Conservation (phyloP, 106 monocot species). For the Acorus calamus region DNA sequence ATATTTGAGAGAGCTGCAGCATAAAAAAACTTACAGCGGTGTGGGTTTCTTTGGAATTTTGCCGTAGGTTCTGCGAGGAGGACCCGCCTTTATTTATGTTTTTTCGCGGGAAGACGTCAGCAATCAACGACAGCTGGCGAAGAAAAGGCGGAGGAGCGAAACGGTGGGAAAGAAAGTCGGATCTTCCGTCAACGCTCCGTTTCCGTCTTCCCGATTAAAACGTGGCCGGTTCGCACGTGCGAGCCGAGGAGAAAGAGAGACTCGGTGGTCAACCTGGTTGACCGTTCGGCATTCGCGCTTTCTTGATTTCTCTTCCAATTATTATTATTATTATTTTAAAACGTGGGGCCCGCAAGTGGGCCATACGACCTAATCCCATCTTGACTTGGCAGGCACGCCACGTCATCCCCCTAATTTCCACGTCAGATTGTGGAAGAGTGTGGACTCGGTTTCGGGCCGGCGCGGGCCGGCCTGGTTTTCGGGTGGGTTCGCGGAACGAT, state of each 20-base stretch:
- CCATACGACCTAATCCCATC: no score
- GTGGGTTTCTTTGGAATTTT: neutral
- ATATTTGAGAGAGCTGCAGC: no score
- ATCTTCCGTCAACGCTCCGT: neutral
- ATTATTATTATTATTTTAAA: no score
- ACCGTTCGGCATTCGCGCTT: neutral
- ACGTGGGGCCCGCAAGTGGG: no score
- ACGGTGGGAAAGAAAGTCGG: neutral
- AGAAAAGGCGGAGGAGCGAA: neutral
- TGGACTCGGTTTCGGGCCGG: no score
- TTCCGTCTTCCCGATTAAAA: no score
- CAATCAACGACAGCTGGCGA: neutral
- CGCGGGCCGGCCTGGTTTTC: no score
- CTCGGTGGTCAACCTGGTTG: neutral
- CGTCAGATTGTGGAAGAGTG: no score
- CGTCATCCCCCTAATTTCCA: neutral
- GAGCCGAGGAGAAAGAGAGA: neutral
- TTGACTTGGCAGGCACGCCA: no score
- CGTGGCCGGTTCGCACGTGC: neutral
- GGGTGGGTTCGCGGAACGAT: no score
- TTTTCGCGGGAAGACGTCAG: neutral
- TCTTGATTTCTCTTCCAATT: no score
- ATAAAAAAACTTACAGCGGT: neutral
- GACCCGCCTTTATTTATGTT: constrained; percentile 1
- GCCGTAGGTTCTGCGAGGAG: no score